Base-by-base conservation (phyloP, 2,329 filamentous ascomycete genomes). In the Penicillium sp. region DNA sequence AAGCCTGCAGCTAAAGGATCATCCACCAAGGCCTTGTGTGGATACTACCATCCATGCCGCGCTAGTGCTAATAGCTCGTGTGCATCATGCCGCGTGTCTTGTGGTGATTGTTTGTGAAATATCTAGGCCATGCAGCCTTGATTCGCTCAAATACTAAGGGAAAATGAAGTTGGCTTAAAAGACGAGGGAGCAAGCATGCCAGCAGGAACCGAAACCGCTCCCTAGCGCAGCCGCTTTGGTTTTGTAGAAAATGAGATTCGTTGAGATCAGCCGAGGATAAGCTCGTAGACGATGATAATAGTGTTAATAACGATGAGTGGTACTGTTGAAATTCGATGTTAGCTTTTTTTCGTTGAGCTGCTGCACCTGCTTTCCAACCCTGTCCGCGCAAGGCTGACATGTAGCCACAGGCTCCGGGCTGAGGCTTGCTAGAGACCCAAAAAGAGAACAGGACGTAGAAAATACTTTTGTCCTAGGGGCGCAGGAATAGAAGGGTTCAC, bases 281-380 rank as follows among this genome's bases (percentile, higher is more conserved):
- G 78, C 76, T 92, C 88, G 76, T 92, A 96, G 56, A 91, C 72
- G 69, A 96, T 94, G 62, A 96, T 88, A 62, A 92, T 73, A 6
- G 87, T 86, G 74, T 96, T 96, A 68, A 93, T 85, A 59, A 85
- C 84, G 74, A 96, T 95, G 60, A 96, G 76, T 14, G 91, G 92
- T 81, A 93, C 90, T 94, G 33, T 40, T 40, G 20, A 14, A 35
- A 5, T 49, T 27, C 27, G 43, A n/a, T 45, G 50, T 61, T 54
- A 61, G 57, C 54, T 43, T 11, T 26, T 14, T 25, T 8, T 8
- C 1, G 23, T 31, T 15, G 15, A 20, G 25, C 14, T 43, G 18
- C 15, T 33, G 46, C 18, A 9, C 7, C 42, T 23, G 49, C 26
- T 37, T 3, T 37, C 14, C 22, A 20, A n/a, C 23, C 31, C 27